Conservation (phyloP, 768 basidiomycete genomes). For the Gyrodon lividus region DNA sequence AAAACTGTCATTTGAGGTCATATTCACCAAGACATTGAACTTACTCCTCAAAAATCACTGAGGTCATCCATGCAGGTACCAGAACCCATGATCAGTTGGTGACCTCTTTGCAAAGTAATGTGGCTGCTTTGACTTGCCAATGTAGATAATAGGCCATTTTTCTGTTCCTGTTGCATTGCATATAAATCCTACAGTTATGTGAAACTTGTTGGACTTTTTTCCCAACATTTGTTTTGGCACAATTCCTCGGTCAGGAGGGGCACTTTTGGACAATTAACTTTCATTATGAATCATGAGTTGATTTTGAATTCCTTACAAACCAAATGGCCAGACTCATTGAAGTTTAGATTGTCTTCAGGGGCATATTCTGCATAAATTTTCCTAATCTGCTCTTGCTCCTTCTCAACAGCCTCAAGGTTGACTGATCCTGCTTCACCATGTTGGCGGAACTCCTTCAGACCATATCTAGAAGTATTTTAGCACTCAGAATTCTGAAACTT, state of each 20-base stretch:
- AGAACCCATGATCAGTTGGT: no score
- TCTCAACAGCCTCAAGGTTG: conserved; percentile 20
- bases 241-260: no score
- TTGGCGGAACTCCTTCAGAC: background rate
- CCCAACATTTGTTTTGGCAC: conserved; percentile 16
- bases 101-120: conserved; percentile 16
- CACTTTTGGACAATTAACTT: conserved; percentile 10
- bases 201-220: conserved; percentile 16
- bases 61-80: conserved; percentile 37
- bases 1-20: background rate
- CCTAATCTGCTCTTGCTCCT: conserved; percentile 18
- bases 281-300: background rate
- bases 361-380: conserved; percentile 19
- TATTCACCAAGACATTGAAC: conserved; percentile 2
- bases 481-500: background rate
- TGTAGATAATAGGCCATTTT: conserved; percentile 30
- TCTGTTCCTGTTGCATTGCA: conserved; percentile 22
- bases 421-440: conserved; percentile 33
- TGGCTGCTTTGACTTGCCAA: conserved; percentile 36
- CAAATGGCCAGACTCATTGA: background rate
- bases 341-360: conserved; percentile 13
- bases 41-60: conserved; percentile 34
- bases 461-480: background rate
- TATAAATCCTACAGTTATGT: conserved; percentile 7
- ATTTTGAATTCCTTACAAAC: background rate